phyloP scores from a whole-genome alignment of 495 filamentous ascomycete genomes.

The Tuber indicum region DNA sequence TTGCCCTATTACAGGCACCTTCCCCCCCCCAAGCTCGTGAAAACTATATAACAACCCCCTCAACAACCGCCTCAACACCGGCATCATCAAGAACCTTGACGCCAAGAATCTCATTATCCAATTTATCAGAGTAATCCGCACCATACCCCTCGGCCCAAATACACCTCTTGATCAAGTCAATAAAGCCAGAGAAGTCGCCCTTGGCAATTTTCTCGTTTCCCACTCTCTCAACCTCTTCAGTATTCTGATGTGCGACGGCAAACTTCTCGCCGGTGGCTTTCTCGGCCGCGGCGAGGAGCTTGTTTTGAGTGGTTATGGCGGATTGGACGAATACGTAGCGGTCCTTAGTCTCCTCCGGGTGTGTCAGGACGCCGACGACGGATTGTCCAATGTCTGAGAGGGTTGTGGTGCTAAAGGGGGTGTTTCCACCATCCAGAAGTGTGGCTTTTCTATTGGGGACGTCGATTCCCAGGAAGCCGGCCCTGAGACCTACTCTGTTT shows the following conservation, averaged over 20 bases:
- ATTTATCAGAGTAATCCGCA: conserved; percentile 38
- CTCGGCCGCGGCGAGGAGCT: conserved; percentile 50
- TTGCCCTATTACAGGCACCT: background rate
- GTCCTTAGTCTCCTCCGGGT: conserved; percentile 53
- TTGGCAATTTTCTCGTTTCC: conserved; percentile 47
- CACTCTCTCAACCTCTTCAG: conserved; percentile 46
- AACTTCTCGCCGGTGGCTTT: conserved; percentile 46
- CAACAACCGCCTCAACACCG: conserved; percentile 37
- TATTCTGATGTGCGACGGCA: conserved; percentile 35
- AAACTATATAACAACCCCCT: conserved; percentile 1
- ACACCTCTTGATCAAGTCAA: conserved; percentile 40
- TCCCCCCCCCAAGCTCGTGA: background rate
- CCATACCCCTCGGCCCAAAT: conserved; percentile 49
- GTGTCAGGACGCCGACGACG: conserved; percentile 48
- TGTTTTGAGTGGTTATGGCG: conserved; percentile 51
- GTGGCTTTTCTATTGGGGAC: conserved; percentile 45
- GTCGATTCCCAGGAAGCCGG: conserved; percentile 44
- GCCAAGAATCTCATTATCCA: conserved; percentile 46
- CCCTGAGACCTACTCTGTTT: conserved; percentile 42
- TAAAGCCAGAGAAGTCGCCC: conserved; percentile 46
- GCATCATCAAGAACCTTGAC: conserved; percentile 34
- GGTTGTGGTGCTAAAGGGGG: conserved; percentile 48
- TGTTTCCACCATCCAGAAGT: conserved; percentile 53
- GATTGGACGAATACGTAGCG: conserved; percentile 49
- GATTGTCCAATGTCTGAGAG: conserved; percentile 49